These are phyloP conservation scores for Meira miltonrushii DNA, from an alignment of 1,284 basidiomycete genomes.

Conservation along the genomic window DNA sequence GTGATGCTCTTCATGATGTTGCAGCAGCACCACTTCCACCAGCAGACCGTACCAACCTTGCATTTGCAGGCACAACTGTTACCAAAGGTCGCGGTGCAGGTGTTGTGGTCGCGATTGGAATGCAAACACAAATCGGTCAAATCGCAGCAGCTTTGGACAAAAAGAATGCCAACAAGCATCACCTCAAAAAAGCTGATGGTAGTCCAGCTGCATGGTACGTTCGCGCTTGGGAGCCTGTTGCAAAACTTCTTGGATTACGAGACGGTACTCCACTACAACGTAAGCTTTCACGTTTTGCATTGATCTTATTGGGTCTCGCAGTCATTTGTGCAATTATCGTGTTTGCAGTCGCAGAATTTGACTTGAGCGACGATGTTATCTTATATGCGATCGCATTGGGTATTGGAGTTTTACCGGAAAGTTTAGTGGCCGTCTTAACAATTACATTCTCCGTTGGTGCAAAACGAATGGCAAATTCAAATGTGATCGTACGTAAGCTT, in stretches of 20 bases:
- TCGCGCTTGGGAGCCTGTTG: slow-evolving; percentile 32
- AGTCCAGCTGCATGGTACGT: slow-evolving; percentile 21
- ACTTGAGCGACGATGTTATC: slow-evolving; percentile 51
- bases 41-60: slow-evolving; percentile 40
- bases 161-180: slow-evolving; percentile 12
- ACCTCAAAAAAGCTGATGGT: neutral
- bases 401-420: slow-evolving; percentile 49
- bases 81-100: slow-evolving; percentile 42
- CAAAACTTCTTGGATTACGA: slow-evolving; percentile 54
- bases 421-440: slow-evolving; percentile 54
- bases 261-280: slow-evolving; percentile 63
- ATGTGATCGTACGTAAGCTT: slow-evolving; percentile 43
- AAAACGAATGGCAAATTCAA: slow-evolving; percentile 42
- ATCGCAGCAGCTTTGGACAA: slow-evolving; percentile 40
- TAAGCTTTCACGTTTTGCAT: slow-evolving; percentile 63
- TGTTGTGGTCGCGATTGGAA: slow-evolving; percentile 38
- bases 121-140: slow-evolving; percentile 40
- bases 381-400: slow-evolving; percentile 54
- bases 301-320: slow-evolving; percentile 61
- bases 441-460: slow-evolving; percentile 45
- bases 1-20: slow-evolving; percentile 24
- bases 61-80: slow-evolving; percentile 39
- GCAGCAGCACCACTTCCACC: slow-evolving; percentile 7
- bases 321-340: slow-evolving; percentile 56
- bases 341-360: slow-evolving; percentile 15